Conservation (phyloP, 345 rosid genomes). For the Draba incana region DNA sequence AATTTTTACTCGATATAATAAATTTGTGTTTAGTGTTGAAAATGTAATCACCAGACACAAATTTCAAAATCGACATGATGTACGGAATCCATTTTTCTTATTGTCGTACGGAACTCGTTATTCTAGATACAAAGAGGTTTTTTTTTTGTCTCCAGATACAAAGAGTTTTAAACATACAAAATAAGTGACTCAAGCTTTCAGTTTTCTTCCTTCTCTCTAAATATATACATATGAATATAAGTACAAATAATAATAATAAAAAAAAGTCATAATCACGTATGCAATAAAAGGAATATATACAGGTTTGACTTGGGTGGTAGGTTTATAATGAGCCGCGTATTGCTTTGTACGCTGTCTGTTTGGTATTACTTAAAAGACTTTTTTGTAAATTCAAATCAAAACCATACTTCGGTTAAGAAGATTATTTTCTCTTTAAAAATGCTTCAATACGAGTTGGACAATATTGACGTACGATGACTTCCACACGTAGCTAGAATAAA, state of each 20-base stretch:
- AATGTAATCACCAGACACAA: not conserved
- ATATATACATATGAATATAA: constrained; percentile 11
- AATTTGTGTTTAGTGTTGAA: not conserved
- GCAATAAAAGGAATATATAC: not conserved
- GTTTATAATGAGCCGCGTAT: constrained; percentile 23
- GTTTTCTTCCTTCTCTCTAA: not conserved
- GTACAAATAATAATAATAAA: constrained; percentile 2
- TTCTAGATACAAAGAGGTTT: constrained; percentile 20
- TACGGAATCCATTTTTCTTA: not conserved
- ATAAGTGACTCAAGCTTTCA: constrained; percentile 11
- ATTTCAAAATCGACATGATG: not conserved
- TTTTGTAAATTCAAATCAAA: constrained; percentile 8
- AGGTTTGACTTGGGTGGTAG: constrained; percentile 38
- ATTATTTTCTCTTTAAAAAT: constrained; percentile 7
- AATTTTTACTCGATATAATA: too few species aligned
- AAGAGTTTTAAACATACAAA: not conserved
- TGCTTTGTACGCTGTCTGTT: constrained; percentile 33
- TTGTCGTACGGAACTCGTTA: constrained; percentile 3
- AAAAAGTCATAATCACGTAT: constrained; percentile 26
- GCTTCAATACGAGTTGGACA: constrained; percentile 23
- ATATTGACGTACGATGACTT: constrained; percentile 38
- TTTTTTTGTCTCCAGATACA: too few species aligned
- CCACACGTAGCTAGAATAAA: constrained; percentile 20
- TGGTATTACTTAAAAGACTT: constrained; percentile 33
- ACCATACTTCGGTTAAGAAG: constrained; percentile 10